phyloP scores from a whole-genome alignment of 345 rosid species.

The Bruguiera parviflora region DNA sequence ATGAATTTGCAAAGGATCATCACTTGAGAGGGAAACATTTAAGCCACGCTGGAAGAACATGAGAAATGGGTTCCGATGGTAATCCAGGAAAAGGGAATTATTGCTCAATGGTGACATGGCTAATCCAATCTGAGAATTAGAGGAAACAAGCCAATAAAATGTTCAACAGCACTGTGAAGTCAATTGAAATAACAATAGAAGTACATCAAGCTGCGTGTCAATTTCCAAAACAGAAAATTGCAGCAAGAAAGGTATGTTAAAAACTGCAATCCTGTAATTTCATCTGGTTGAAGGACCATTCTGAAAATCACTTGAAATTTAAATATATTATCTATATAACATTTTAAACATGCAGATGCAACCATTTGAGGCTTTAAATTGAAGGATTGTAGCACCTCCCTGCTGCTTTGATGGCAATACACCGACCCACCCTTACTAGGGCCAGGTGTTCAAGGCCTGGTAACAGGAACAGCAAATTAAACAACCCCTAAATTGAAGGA shows the following conservation, averaged over 20 bases:
- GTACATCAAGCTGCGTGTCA: not conserved
- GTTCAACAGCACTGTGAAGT: not conserved
- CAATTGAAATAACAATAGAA: not conserved
- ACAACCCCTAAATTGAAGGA: no score
- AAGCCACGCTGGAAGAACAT: conserved; percentile 48
- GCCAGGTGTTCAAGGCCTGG: no score
- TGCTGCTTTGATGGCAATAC: no score
- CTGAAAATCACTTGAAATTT: not conserved
- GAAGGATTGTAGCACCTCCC: no score
- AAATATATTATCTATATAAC: not conserved
- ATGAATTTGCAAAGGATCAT: conserved; percentile 58
- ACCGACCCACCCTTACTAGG: no score
- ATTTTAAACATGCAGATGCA: no score
- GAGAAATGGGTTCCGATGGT: conserved; percentile 50
- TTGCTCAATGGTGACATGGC: conserved; percentile 60
- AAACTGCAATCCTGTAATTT: not conserved
- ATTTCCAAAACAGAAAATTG: not conserved
- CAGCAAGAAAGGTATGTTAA: not conserved
- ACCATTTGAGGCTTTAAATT: no score
- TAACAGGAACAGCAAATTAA: no score
- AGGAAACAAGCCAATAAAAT: not conserved
- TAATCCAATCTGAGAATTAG: conserved; percentile 38
- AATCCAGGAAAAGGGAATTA: conserved; percentile 53
- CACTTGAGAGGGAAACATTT: conserved; percentile 52
- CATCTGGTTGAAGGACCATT: not conserved